Percentiles rank a stretch among this genome's conserved stretches.
Conservation (phyloP, 2,329 filamentous ascomycete genomes). For the Plectosphaerella sp. region DNA sequence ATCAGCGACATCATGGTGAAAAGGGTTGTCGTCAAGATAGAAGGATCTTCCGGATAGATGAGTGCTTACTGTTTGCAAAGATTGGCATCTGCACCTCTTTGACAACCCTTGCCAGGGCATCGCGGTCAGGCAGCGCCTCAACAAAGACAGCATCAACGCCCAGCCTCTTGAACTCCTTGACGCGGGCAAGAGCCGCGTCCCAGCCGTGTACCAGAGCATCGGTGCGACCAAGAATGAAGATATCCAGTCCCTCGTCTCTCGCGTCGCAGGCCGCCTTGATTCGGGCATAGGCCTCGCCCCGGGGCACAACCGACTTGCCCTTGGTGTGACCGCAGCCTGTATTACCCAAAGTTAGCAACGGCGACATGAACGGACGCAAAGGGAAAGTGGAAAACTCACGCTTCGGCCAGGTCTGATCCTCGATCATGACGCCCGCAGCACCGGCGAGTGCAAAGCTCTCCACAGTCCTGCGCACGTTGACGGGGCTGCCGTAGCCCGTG, state of each 20-base stretch:
- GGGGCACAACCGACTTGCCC: constrained; percentile 38
- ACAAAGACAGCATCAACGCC: constrained; percentile 36
- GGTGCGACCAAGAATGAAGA: constrained; percentile 39
- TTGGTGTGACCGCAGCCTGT: constrained; percentile 31
- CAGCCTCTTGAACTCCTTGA: constrained; percentile 33
- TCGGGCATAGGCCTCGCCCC: constrained; percentile 38
- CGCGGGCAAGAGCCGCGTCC: constrained; percentile 37
- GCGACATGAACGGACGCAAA: too few relatives aligned
- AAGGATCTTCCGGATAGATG: not conserved
- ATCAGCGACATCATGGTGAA: not conserved
- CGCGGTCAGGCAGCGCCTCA: constrained; percentile 36
- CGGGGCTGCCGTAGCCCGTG: constrained; percentile 41
- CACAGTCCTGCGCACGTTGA: constrained; percentile 41
- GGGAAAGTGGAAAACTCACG: constrained; percentile 22
- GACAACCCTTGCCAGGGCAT: constrained; percentile 32
- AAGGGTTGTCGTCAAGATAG: not conserved
- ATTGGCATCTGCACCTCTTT: constrained; percentile 31
- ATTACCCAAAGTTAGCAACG: accelerated
- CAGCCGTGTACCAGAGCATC: constrained; percentile 35
- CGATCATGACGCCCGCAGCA: constrained; percentile 35
- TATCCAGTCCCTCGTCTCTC: constrained; percentile 36
- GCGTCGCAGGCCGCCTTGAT: constrained; percentile 41
- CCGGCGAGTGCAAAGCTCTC: constrained; percentile 35
- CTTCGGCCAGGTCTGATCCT: constrained; percentile 45
- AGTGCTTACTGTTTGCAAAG: constrained; percentile 28